Conservation (phyloP, 2,329 filamentous ascomycete species). For the Trichoderma simmonsii region DNA sequence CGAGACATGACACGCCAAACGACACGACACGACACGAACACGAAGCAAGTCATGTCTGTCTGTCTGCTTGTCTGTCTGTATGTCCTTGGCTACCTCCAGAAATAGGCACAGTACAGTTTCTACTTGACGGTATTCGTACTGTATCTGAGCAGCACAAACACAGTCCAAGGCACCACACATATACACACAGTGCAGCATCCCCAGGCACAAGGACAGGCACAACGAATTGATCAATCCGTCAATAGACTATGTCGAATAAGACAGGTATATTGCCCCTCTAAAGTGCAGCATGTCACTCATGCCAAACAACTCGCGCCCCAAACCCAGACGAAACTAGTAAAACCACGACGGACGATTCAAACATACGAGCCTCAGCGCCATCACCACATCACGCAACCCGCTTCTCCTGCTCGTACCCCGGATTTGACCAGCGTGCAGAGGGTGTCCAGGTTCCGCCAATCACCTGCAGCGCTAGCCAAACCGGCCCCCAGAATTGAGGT, state of each 20-base stretch:
- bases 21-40: not conserved
- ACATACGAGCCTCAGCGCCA: not conserved
- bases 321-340: not conserved
- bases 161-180: not conserved
- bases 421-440: not conserved
- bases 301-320: not conserved
- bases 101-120: not conserved
- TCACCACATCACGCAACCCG: not conserved
- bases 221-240: not conserved
- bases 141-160: not conserved
- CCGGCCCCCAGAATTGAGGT: not conserved
- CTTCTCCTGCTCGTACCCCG: not conserved
- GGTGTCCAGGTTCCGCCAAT: conserved; percentile 4
- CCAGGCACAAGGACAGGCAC: not conserved
- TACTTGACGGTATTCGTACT: not conserved
- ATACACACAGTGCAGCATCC: not conserved
- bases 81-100: not conserved
- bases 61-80: not conserved
- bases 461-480: not conserved
- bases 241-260: too few species aligned
- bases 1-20: not conserved
- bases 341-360: not conserved
- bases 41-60: not conserved
- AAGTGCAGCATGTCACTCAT: not conserved
- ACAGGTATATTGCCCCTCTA: not conserved